Base-by-base conservation (phyloP, 805 yeast genomes). In the Ogataea saltuana region DNA sequence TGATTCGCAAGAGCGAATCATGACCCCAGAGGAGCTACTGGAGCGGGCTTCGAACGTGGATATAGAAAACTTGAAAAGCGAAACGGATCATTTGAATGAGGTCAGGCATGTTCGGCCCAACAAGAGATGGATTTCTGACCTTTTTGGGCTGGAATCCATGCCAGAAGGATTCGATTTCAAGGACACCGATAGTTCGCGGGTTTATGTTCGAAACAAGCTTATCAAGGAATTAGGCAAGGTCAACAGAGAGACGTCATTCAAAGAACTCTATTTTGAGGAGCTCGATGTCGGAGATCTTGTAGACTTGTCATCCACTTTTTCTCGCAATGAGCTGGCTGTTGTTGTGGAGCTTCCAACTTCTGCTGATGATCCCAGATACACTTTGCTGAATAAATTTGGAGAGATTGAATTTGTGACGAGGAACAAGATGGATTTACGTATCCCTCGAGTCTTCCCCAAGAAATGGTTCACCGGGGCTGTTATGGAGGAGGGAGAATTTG, bases 211-310 rank as follows among this genome's bases (percentile, higher is more conserved):
- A 15, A 30, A 31, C 4, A 21, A 32, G 16, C 23, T 53, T 17
- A 26, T 21, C n/a, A 22, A 41, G 5, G 35, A 30, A 29, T 31
- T 22, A 6, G 54, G 54, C 4, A 28, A 23, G 3, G 30, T 40
- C 7, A 33, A 33, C 9, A 11, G 16, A 6, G 17, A 20, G 6
- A 41, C 57, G 5, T 25, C 30, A 2, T 51, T 61, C 32, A 19
- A 44, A 15, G 59, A 58, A 25, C 41, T 63, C 5, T 58, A 60
- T 29, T 55, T 50, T 25, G 41, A 35, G 2, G 65, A 60, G 33
- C 35, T 80, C 12, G 50, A 66, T 6, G 65, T 80, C 3, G 90
- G 91, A 34, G 90, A 85, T 59, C 64, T 83, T 35, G 88, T 83
- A 4, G 75, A 80, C 13, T 56, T 83, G 13, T 64, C 68, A 11